Base-by-base conservation (phyloP, 2,329 filamentous ascomycete genomes). In the Fusarium poae region DNA sequence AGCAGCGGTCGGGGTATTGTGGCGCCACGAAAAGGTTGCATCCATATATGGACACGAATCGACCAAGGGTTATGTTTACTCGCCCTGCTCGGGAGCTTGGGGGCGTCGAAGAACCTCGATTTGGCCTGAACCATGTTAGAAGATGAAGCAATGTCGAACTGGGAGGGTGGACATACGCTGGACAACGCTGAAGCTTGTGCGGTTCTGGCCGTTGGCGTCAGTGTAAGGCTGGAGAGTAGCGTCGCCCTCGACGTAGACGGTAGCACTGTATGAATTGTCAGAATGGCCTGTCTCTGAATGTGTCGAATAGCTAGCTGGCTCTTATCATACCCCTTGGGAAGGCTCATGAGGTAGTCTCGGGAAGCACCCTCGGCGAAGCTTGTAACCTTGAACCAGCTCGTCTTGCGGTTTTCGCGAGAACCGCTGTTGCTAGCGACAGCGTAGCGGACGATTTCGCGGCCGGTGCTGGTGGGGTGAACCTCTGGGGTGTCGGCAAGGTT, bases 161-260 rank as follows among this genome's bases (percentile, higher is more conserved):
- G 62, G 20, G 55, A 30, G 29, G 40, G 39, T 29, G n/a, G 23
- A 85, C 92, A 76, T 89, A 97, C 95, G 90, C 82, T 97, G 93
- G 51, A 91, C 80, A 74, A 98, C 84, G 80, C 84, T 94, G 75
- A 97, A 78, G 50, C 82, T 77, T 56, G 80, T 87, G 71, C 84
- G 85, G 73, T 82, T 87, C 80, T 90, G 90, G 78, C 92, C 92
- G 46, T 96, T 91, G 59, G 83, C 78, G 72, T 91, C 89, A 71
- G 91, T 86, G 77, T 88, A 95, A 44, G 79, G 83, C 72, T 82
- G 85, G 82, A 95, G 89, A 70, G 82, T 82, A 65, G 91, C 91
- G 65, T 97, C 93, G 44, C 92, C 94, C 79, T 98, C 95, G 50
- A 98, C 83, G 76, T 88, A 93, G 67, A 99, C 85, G 51, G 93